Conservation (phyloP, 208 protist genomes). For the Balamuthia mandrillaris region DNA sequence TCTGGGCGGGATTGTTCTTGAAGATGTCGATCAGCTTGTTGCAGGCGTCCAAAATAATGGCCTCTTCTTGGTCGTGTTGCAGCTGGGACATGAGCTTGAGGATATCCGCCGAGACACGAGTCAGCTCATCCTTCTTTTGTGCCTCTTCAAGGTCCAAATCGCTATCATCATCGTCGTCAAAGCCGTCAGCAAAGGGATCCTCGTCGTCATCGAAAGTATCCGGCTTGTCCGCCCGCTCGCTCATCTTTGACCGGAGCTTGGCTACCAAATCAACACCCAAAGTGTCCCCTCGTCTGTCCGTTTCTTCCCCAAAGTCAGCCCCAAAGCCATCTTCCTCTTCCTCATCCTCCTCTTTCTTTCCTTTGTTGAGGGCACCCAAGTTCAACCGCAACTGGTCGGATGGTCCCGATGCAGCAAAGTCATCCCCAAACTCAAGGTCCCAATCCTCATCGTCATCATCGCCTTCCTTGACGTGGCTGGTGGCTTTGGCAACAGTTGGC, state of each 20-base stretch:
- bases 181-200: slow-evolving; percentile 39
- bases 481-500: not conserved
- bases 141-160: slow-evolving; percentile 20
- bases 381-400: not conserved
- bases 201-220: slow-evolving; percentile 15
- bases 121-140: slow-evolving; percentile 25
- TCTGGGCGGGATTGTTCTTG: slow-evolving; percentile 54
- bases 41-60: slow-evolving; percentile 27
- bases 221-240: not conserved
- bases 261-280: no score
- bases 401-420: no score
- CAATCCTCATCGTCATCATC: not conserved
- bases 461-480: not conserved
- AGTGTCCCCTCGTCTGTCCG: no score
- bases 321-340: not conserved
- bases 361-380: not conserved
- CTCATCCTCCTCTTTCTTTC: not conserved
- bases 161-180: slow-evolving; percentile 41
- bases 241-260: not conserved
- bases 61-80: not conserved
- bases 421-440: not conserved
- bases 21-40: slow-evolving; percentile 14
- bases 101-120: slow-evolving; percentile 10
- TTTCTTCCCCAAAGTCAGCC: not conserved
- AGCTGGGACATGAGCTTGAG: slow-evolving; percentile 15